Evolutionary conservation across 2,329 filamentous ascomycete genomes (phyloP).

Genomic region (Fusarium begoniae): DNA sequence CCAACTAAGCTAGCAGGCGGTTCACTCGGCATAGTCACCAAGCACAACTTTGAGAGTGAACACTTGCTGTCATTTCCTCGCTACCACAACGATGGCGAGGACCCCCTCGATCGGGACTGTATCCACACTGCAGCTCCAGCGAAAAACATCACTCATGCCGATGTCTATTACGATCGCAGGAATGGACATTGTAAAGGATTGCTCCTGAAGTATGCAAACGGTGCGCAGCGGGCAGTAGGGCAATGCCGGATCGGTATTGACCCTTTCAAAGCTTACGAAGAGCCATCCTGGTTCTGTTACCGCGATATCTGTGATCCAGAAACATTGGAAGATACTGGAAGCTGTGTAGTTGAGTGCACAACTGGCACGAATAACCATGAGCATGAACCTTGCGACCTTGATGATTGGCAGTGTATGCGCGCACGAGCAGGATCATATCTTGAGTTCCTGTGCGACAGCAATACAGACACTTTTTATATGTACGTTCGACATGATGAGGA

Average conservation of each 20-base stretch:
- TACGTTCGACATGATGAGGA: background rate
- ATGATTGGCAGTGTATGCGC: background rate
- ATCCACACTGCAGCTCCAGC: background rate
- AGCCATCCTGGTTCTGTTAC: background rate
- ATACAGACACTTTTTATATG: background rate
- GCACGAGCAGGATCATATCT: background rate
- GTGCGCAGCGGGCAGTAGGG: background rate
- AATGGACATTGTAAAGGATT: background rate
- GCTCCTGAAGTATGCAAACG: background rate
- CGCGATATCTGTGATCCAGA: background rate
- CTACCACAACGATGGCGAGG: background rate
- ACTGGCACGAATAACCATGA: background rate
- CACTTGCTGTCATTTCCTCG: background rate
- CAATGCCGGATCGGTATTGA: constrained; percentile 1
- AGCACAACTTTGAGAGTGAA: background rate
- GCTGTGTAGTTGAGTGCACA: background rate
- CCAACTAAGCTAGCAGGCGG: background rate
- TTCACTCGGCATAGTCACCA: background rate
- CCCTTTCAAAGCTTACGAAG: background rate
- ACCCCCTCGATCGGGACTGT: background rate
- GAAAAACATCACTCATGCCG: background rate
- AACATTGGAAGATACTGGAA: background rate
- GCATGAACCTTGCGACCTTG: background rate
- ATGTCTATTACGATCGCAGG: background rate
- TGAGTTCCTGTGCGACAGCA: background rate